Percentiles rank a stretch among this genome's conserved stretches.
Conservation (phyloP, 164 flowering plant genomes). For the Vitis labrusca region DNA sequence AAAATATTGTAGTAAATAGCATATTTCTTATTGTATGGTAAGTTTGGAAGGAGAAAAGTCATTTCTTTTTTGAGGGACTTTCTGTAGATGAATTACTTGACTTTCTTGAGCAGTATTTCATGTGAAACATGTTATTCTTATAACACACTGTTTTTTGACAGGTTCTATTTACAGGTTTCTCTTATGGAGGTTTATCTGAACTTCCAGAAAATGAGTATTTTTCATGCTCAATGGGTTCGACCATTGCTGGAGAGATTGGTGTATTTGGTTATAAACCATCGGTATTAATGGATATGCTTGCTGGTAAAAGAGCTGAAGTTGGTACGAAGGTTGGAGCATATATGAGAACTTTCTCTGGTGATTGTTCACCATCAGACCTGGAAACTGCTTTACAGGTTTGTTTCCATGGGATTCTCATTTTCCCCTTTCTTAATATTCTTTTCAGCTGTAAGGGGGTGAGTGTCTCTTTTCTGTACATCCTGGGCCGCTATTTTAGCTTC, state of each 20-base stretch:
- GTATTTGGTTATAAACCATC: slow-evolving; percentile 91
- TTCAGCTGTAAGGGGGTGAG: too few relatives aligned
- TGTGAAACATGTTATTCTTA: neutral
- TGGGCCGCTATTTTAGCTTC: too few relatives aligned
- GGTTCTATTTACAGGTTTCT: slow-evolving; percentile 89
- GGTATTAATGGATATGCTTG: slow-evolving; percentile 89
- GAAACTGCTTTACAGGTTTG: slow-evolving; percentile 97
- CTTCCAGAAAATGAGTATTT: slow-evolving; percentile 71
- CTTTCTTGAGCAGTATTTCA: neutral
- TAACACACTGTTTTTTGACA: slow-evolving; percentile 27
- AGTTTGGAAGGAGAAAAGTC: neutral
- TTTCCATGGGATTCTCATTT: slow-evolving; percentile 1
- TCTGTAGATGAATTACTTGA: neutral
- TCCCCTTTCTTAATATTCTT: too few relatives aligned
- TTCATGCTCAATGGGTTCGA: slow-evolving; percentile 88
- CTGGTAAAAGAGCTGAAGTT: slow-evolving; percentile 97
- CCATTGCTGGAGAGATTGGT: slow-evolving; percentile 98
- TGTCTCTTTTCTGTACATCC: too few relatives aligned
- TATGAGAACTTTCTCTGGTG: slow-evolving; percentile 89
- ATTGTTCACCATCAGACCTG: slow-evolving; percentile 94
- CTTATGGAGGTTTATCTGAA: slow-evolving; percentile 95
- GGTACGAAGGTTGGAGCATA: slow-evolving; percentile 90
- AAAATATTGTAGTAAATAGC: too few relatives aligned
- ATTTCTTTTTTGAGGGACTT: neutral
- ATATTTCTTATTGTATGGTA: too few relatives aligned